Conservation (phyloP, 208 protist species). For the Leishmania lainsoni region DNA sequence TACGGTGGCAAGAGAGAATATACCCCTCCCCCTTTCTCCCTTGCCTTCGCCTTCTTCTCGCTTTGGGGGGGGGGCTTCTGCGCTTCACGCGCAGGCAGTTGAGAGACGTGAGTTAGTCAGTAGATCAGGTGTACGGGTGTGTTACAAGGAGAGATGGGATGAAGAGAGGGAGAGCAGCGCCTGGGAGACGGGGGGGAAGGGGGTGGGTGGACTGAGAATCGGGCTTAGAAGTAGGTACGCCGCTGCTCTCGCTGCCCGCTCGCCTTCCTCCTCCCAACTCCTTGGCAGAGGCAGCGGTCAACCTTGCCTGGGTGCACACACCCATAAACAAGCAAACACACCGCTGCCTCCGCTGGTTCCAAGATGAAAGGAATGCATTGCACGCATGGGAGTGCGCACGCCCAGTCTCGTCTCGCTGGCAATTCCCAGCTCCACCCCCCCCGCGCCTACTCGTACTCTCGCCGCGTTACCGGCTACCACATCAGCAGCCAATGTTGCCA, state of each 20-base stretch:
- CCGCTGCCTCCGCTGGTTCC: neutral
- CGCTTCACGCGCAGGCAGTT: neutral
- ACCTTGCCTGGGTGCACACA: neutral
- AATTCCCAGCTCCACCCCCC: neutral
- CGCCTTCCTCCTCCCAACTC: neutral
- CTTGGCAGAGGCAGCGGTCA: neutral
- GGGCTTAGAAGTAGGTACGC: neutral
- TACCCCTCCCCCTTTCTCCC: neutral
- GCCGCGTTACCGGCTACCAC: neutral
- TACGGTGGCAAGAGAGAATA: neutral
- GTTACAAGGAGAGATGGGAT: neutral
- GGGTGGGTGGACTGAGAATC: too few species aligned
- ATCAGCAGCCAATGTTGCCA: neutral
- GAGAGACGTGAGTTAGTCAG: neutral
- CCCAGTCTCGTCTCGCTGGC: too few species aligned
- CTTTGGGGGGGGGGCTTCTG: neutral
- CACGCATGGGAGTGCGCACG: neutral
- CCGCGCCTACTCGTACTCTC: neutral
- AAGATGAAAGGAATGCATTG: neutral
- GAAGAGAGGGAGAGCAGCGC: neutral
- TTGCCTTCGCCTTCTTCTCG: neutral
- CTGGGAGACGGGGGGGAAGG: too few species aligned
- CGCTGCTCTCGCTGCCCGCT: neutral
- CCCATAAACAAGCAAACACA: neutral
- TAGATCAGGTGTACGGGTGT: neutral